Evolutionary conservation across 1,139 yeast species (phyloP), one percentile per base, ranked within the genome.

Genomic region (Saccharomyces pastorianus): DNA sequence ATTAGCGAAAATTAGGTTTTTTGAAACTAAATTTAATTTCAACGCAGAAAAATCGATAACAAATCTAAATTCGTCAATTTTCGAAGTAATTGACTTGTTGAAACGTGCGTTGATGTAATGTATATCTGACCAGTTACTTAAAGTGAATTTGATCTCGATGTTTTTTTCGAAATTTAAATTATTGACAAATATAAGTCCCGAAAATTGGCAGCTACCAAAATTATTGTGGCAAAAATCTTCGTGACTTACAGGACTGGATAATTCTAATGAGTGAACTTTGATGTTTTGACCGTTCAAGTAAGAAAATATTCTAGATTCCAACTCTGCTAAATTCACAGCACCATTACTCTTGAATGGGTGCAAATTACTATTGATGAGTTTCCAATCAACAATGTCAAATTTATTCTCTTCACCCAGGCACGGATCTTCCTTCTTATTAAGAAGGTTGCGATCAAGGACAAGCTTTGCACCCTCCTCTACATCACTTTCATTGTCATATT

Each of bases 1-100:
- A 29, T 58, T 54, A 38, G 61, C 51, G 42, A 51, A 57, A 13
- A 67, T 56, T 48, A 66, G 51, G 29, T 61, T 58, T 53, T 63
- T 62, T 26, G 61, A 58, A 49, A 62, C 60, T 47, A 71, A 73
- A 51, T 67, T 67, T 59, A 58, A 62, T 38, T 61, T 60, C 31
- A 63, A 59, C 7, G 61, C 53, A 7, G 62, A 57, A 34, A 66
- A 41, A 51, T 65, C 58, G 23, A 66, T 59, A 6, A 48, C 51
- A 49, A 66, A 66, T 42, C 55, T 57, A 47, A 66, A 66, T 53
- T 65, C 63, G 56, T 66, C 70, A 41, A 62, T 51, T 9, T 58
- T 51, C 6, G 53, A 42, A 13, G 59, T 61, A 13, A 66, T 55
- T 25, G 68, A 64, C 26, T 58, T 58, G 29, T 57, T 56, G 52